These are phyloP conservation scores for Globisporangium echinulatum DNA, from an alignment of 352 stramenopile species.

Conservation along the genomic window DNA sequence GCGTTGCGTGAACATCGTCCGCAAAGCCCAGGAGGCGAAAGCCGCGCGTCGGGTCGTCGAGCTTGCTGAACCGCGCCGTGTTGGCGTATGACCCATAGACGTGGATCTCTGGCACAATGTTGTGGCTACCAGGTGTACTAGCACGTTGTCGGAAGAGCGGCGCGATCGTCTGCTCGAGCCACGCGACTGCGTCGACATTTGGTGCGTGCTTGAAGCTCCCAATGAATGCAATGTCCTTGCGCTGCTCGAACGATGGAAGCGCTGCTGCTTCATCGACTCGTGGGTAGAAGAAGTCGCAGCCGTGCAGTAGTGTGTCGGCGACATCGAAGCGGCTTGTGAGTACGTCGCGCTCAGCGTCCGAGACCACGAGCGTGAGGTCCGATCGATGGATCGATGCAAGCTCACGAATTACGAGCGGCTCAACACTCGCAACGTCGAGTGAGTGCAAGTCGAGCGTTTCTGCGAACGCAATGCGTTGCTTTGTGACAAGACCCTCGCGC, in stretches of 20 bases:
- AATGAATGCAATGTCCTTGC: constrained; percentile 81
- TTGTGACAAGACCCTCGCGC: constrained; percentile 77
- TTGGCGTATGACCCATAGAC: constrained; percentile 83
- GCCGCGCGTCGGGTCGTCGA: constrained; percentile 38
- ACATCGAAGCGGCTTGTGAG: constrained; percentile 63
- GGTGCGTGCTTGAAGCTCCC: constrained; percentile 91
- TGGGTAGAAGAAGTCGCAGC: constrained; percentile 72
- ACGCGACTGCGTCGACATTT: constrained; percentile 87
- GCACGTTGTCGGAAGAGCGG: constrained; percentile 48
- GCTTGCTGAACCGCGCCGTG: constrained; percentile 37
- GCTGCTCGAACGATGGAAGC: constrained; percentile 19
- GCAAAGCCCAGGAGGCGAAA: constrained; percentile 82
- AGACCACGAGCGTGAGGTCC: constrained; percentile 72
- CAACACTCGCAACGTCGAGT: constrained; percentile 34
- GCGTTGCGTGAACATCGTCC: constrained; percentile 56
- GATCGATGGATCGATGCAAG: constrained; percentile 71
- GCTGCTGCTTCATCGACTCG: constrained; percentile 10
- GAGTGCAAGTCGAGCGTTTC: constrained; percentile 31
- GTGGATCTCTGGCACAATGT: constrained; percentile 48
- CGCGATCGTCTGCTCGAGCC: constrained; percentile 63
- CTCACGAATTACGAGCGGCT: constrained; percentile 69
- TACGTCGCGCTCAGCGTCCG: constrained; percentile 50
- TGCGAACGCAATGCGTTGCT: constrained; percentile 28
- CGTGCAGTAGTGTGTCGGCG: constrained; percentile 28
- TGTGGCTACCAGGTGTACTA: too few relatives aligned